Base-by-base conservation (phyloP, 192 early-diverging fungal species). In the Allomyces macrogynus region DNA sequence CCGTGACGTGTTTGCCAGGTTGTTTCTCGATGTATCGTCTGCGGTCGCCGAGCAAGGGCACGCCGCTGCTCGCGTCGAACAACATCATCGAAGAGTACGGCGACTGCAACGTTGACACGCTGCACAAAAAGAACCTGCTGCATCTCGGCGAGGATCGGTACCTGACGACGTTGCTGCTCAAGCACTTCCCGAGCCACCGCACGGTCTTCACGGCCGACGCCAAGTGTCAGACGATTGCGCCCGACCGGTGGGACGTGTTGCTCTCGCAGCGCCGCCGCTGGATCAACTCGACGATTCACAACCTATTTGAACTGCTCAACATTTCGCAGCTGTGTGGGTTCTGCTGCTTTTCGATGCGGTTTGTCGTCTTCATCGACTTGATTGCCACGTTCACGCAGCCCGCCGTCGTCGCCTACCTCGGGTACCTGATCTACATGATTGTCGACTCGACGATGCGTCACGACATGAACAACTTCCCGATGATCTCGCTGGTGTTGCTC, bases 211-310 rank as follows among this genome's bases (percentile, higher is more conserved):
- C 87, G 14, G 79, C 87, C 8, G 86, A 95, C 71, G 96, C 96
- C 61, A 82, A 81, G 67, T 92, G 92, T 75, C 79, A 73, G 70
- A 99, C 96, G 12, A 84, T 88, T 10, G 93, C 87, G 2, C 96
- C 96, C 4, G 92, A 95, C 69, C 78, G 83, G 62, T 97, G 90
- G 87, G 74, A 77, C 1, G 79, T 99, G 10, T 74, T 99, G 61
- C 72, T 95, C 12, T 97, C 94, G 10, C 95, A 99, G 76, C 80
- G 95, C 25, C 88, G 95, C 69, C 87, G 95, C 23, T 97, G 95
- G 95, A 97, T 97, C 76, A 97, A 97, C 76, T 95, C 93, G 12
- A 97, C 95, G 0, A 86, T 97, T 26, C 95, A 97, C 76, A 97
- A 97, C 70, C 72, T 95, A 67, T 76, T 90, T 57, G 95, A 97